These are phyloP conservation scores for Blastobotrys buckinghamii DNA, from an alignment of 1,139 yeast species.

Conservation along the genomic window DNA sequence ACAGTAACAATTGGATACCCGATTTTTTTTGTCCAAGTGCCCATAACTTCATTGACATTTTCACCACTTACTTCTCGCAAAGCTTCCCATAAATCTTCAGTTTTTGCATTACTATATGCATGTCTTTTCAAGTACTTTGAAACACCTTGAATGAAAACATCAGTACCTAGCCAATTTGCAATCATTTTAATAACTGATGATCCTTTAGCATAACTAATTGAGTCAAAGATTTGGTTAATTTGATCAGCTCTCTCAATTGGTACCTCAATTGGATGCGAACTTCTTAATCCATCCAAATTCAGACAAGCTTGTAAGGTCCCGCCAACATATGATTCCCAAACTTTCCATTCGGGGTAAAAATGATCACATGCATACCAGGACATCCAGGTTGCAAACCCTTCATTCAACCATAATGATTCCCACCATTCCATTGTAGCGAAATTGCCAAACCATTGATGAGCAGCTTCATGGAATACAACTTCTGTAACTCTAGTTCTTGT, in stretches of 20 bases:
- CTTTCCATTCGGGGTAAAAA: constrained; percentile 66
- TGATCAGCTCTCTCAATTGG: constrained; percentile 69
- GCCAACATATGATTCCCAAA: constrained; percentile 57
- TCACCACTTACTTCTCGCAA: constrained; percentile 49
- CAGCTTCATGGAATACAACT: constrained; percentile 74
- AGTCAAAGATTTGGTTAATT: constrained; percentile 72
- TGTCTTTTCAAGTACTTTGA: constrained; percentile 54
- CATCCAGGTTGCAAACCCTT: constrained; percentile 81
- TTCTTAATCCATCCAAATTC: constrained; percentile 59
- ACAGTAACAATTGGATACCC: constrained; percentile 62
- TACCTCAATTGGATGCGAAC: constrained; percentile 75
- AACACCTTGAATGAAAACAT: constrained; percentile 62
- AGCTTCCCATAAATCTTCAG: constrained; percentile 55
- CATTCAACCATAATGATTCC: constrained; percentile 81
- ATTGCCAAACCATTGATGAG: constrained; percentile 84
- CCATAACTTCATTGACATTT: constrained; percentile 50
- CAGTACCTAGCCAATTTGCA: constrained; percentile 61
- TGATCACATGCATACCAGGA: constrained; percentile 63
- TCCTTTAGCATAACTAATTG: constrained; percentile 71
- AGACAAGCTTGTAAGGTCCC: constrained; percentile 62
- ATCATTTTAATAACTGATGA: constrained; percentile 71
- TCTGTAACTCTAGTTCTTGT: constrained; percentile 65
- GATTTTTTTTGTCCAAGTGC: constrained; percentile 56
- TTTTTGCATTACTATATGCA: constrained; percentile 55
- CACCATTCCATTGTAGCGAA: constrained; percentile 83